Evolutionary conservation across 495 filamentous ascomycete genomes (phyloP).

Genomic region (Melanomma pulvis-pyrius): DNA sequence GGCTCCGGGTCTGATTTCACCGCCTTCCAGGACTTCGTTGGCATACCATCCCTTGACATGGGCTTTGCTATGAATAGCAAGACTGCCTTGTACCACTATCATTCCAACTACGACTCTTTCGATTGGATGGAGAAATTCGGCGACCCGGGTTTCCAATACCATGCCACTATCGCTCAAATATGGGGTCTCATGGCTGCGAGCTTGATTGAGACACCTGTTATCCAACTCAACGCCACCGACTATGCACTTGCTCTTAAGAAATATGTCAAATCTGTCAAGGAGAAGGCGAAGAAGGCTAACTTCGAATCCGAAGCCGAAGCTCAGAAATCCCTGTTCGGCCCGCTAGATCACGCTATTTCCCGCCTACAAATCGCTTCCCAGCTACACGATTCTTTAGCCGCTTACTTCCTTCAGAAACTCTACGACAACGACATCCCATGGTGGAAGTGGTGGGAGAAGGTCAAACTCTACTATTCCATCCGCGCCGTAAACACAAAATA

Average conservation of each 20-base stretch:
- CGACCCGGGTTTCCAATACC: constrained; percentile 64
- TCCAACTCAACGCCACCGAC: constrained; percentile 48
- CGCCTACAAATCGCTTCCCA: constrained; percentile 53
- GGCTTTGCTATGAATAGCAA: constrained; percentile 54
- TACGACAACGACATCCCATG: constrained; percentile 61
- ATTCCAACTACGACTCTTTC: constrained; percentile 77
- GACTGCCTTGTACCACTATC: constrained; percentile 71
- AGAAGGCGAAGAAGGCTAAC: constrained; percentile 40
- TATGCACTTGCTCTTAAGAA: constrained; percentile 43
- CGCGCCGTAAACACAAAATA: constrained; percentile 62
- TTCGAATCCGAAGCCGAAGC: neutral
- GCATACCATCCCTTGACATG: constrained; percentile 66
- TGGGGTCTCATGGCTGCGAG: constrained; percentile 52
- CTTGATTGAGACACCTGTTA: constrained; percentile 47
- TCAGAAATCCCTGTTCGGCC: constrained; percentile 44
- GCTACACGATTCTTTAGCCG: constrained; percentile 58
- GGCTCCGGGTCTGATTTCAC: constrained; percentile 75
- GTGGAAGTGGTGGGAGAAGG: constrained; percentile 75
- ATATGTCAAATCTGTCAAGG: constrained; percentile 60
- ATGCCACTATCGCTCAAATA: constrained; percentile 62
- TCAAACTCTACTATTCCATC: constrained; percentile 61
- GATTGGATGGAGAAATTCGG: constrained; percentile 74
- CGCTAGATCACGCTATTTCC: constrained; percentile 53
- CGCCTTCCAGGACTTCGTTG: constrained; percentile 73
- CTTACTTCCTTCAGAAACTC: constrained; percentile 54